These are phyloP conservation scores for Drechslerella dactyloides DNA, from an alignment of 2,329 filamentous ascomycete species.

Conservation along the genomic window DNA sequence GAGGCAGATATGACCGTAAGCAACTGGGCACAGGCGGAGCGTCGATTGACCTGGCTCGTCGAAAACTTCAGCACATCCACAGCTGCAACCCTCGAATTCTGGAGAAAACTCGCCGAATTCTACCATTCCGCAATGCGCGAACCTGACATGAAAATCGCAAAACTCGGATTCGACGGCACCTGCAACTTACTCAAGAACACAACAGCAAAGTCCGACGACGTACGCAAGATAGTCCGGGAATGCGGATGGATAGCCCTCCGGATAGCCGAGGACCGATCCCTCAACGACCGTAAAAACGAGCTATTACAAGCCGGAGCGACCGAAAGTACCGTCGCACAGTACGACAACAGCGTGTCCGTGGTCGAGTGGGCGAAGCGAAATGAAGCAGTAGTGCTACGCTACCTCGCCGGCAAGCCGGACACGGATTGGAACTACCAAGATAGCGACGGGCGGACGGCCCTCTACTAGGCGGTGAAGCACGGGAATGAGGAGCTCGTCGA, in stretches of 20 bases:
- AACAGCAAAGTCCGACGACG: not conserved
- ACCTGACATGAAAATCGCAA: not conserved
- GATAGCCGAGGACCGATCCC: constrained; percentile 28
- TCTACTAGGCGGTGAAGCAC: constrained; percentile 31
- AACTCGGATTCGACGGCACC: constrained; percentile 32
- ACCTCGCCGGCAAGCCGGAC: constrained; percentile 10
- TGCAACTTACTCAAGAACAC: constrained; percentile 24
- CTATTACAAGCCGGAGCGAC: constrained; percentile 18
- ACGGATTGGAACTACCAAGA: constrained; percentile 17
- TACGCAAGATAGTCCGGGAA: constrained; percentile 10
- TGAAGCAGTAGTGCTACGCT: constrained; percentile 20
- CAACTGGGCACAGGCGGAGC: constrained; percentile 17
- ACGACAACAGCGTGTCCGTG: constrained; percentile 4
- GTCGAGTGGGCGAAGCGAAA: constrained; percentile 34
- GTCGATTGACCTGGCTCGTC: constrained; percentile 19
- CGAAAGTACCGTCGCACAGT: constrained; percentile 22
- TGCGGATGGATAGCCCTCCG: constrained; percentile 35
- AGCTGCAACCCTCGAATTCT: not conserved
- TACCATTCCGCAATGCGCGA: constrained; percentile 37
- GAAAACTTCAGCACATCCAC: constrained; percentile 10
- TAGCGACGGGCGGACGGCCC: constrained; percentile 17
- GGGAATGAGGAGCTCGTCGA: constrained; percentile 28
- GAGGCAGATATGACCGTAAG: constrained; percentile 15
- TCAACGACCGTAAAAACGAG: constrained; percentile 10
- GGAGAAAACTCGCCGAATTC: constrained; percentile 18